phyloP scores from a whole-genome alignment of 1,139 yeast genomes.

The Torulaspora globosa region DNA sequence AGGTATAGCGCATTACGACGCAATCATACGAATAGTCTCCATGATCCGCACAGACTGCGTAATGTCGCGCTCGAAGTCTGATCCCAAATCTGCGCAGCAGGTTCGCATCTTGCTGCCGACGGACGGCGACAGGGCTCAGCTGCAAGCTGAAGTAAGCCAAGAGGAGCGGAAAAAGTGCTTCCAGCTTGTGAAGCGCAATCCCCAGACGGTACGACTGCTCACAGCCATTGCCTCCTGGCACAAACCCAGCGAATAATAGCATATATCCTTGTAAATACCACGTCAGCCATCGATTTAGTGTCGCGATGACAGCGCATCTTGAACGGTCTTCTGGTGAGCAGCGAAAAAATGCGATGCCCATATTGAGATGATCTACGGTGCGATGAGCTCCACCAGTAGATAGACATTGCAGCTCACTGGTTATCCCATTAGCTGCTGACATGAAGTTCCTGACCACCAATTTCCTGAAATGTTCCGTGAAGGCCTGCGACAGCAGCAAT shows the following conservation, averaged over 20 bases:
- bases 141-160: constrained; percentile 4
- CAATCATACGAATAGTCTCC: constrained; percentile 21
- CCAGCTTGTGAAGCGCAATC: constrained; percentile 18
- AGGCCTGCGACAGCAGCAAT: constrained; percentile 67
- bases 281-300: not conserved
- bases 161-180: constrained; percentile 16
- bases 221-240: constrained; percentile 18
- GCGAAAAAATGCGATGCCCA: constrained; percentile 12
- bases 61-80: constrained; percentile 7
- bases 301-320: constrained; percentile 2
- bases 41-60: constrained; percentile 25
- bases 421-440: constrained; percentile 73
- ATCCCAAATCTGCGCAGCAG: constrained; percentile 1
- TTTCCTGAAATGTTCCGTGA: constrained; percentile 90
- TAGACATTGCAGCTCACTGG: constrained; percentile 82
- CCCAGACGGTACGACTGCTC: constrained; percentile 17
- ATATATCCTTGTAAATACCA: constrained; percentile 6
- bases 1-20: constrained; percentile 17
- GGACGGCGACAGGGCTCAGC: constrained; percentile 8
- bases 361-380: not conserved
- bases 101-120: constrained; percentile 22
- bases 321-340: not conserved
- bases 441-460: constrained; percentile 95
- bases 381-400: constrained; percentile 48
- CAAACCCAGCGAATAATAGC: constrained; percentile 1